A percentile compares a stretch with the other conserved stretches of the same genome.
phyloP scores from a whole-genome alignment of 177 flowering plant genomes.

The Vitis hybrid region DNA sequence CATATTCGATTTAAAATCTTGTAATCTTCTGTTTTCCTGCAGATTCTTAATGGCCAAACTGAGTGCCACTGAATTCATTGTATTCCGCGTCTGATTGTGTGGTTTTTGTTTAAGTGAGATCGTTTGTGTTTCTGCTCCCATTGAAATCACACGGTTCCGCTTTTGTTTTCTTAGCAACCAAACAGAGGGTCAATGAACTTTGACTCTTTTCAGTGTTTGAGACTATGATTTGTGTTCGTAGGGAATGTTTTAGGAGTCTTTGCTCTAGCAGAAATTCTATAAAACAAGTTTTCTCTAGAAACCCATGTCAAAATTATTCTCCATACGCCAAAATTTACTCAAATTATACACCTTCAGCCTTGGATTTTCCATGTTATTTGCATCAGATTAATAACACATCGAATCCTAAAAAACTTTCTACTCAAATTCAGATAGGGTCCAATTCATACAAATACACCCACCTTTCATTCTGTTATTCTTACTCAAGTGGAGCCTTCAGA shows the following conservation, averaged over 20 bases:
- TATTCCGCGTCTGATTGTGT: too few relatives aligned
- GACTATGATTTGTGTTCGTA: conserved; percentile 2
- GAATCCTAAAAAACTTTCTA: background rate
- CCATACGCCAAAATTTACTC: background rate
- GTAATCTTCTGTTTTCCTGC: too few relatives aligned
- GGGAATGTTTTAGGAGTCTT: background rate
- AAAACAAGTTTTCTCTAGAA: background rate
- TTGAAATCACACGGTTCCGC: too few relatives aligned
- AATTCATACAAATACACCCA: background rate
- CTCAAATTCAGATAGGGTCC: background rate
- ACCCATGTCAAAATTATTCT: background rate
- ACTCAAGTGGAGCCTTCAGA: conserved; percentile 23
- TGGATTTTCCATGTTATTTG: background rate
- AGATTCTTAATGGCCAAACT: too few relatives aligned
- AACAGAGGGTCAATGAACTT: too few relatives aligned
- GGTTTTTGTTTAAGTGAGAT: too few relatives aligned
- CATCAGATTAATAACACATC: background rate
- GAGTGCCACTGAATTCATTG: too few relatives aligned
- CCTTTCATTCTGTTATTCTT: conserved; percentile 11
- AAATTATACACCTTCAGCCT: background rate
- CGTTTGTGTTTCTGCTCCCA: too few relatives aligned
- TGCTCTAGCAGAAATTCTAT: background rate
- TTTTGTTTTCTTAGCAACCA: too few relatives aligned
- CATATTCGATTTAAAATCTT: too few relatives aligned
- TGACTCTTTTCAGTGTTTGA: too few relatives aligned